Percentiles rank a stretch among this genome's conserved stretches.
Conservation (phyloP, 176 grass and related monocot genomes). For the Eleusine coracana region DNA sequence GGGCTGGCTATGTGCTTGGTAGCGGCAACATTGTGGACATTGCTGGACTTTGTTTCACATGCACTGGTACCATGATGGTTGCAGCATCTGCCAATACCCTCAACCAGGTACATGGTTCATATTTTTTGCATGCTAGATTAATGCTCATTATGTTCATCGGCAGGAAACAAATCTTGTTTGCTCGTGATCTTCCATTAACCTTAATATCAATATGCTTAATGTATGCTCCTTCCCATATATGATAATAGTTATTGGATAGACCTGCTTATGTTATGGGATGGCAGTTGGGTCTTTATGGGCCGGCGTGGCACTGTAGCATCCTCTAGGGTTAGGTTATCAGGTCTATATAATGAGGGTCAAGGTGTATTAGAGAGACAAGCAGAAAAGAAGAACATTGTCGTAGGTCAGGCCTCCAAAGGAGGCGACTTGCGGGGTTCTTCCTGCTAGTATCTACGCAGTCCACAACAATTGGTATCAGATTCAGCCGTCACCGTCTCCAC, state of each 20-base stretch:
- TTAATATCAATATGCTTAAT: not conserved
- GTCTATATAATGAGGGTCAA: too few species aligned
- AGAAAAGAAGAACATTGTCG: too few species aligned
- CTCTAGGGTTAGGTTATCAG: too few species aligned
- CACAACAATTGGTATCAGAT: too few species aligned
- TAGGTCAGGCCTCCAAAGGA: too few species aligned
- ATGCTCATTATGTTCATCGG: slow-evolving; percentile 3
- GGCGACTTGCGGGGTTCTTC: too few species aligned
- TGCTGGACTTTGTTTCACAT: slow-evolving; percentile 84
- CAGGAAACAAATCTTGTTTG: not conserved
- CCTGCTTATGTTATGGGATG: too few species aligned
- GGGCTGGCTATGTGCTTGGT: slow-evolving; percentile 91
- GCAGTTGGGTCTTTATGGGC: too few species aligned
- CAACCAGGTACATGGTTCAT: slow-evolving; percentile 68
- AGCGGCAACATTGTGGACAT: slow-evolving; percentile 76
- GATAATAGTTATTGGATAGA: slow-evolving; percentile 13
- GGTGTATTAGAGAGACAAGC: too few species aligned
- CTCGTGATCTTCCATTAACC: slow-evolving; percentile 12
- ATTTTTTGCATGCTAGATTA: slow-evolving; percentile 18
- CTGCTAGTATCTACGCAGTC: too few species aligned
- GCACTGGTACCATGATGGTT: slow-evolving; percentile 98
- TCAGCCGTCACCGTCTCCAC: too few species aligned
- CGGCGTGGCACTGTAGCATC: too few species aligned
- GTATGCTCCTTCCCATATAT: slow-evolving; percentile 2
- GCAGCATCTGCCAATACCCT: slow-evolving; percentile 95